Conservation (phyloP, 2,329 filamentous ascomycete genomes). For the Hortaea werneckii region DNA sequence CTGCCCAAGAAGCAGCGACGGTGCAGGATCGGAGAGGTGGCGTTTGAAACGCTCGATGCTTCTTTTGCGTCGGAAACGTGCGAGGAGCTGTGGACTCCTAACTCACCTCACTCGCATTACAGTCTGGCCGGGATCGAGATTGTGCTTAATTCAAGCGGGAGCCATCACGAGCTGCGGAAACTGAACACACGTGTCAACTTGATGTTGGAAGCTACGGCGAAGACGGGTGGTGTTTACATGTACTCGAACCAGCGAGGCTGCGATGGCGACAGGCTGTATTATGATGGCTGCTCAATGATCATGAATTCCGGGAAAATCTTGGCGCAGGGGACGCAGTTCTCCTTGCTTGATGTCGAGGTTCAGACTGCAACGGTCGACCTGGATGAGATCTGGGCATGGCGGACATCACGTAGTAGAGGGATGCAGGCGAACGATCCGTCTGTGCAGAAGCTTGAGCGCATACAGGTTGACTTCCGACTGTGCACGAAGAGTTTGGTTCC, state of each 20-base stretch:
- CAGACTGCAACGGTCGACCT: slow-evolving; percentile 48
- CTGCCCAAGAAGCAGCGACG: slow-evolving; percentile 43
- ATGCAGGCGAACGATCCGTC: slow-evolving; percentile 45
- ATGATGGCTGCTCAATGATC: slow-evolving; percentile 54
- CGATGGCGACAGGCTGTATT: slow-evolving; percentile 52
- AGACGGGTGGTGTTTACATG: slow-evolving; percentile 50
- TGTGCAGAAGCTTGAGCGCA: slow-evolving; percentile 36
- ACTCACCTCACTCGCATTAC: slow-evolving; percentile 48
- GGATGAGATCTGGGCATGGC: slow-evolving; percentile 57
- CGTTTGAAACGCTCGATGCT: slow-evolving; percentile 53
- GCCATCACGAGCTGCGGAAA: slow-evolving; percentile 59
- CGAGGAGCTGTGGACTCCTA: slow-evolving; percentile 56
- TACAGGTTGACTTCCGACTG: slow-evolving; percentile 37
- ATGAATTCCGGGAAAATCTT: slow-evolving; percentile 52
- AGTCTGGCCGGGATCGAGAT: slow-evolving; percentile 56
- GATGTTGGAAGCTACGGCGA: slow-evolving; percentile 56
- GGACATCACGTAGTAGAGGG: slow-evolving; percentile 47
- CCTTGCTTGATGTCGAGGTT: slow-evolving; percentile 47
- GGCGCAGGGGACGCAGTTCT: slow-evolving; percentile 58
- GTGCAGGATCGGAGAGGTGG: slow-evolving; percentile 59
- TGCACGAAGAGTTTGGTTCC: slow-evolving; percentile 9
- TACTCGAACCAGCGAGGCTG: slow-evolving; percentile 53
- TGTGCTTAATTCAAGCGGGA: slow-evolving; percentile 55
- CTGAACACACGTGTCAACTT: slow-evolving; percentile 51
- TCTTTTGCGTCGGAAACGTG: slow-evolving; percentile 56